phyloP scores from a whole-genome alignment of 805 yeast genomes.

The Jamesozyma rosinii region DNA sequence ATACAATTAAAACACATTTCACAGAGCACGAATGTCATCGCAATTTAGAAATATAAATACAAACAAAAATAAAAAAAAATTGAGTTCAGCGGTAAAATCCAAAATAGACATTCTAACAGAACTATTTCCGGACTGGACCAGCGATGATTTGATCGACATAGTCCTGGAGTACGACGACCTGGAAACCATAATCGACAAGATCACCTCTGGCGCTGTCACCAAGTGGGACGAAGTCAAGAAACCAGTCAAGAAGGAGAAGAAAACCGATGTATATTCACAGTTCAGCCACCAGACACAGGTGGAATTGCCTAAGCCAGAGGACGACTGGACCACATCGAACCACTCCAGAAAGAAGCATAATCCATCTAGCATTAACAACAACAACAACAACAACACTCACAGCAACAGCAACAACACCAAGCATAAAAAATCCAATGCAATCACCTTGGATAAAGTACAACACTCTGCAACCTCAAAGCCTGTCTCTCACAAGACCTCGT shows the following conservation, averaged over 20 bases:
- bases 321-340: constrained; percentile 2
- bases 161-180: constrained; percentile 69
- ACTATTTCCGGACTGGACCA: constrained; percentile 90
- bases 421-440: constrained; percentile 2
- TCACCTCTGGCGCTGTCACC: constrained; percentile 79
- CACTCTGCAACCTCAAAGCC: constrained; percentile 16
- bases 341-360: constrained; percentile 9
- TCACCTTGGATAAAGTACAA: constrained; percentile 13
- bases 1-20: neutral
- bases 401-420: constrained; percentile 2
- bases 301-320: constrained; percentile 7
- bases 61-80: constrained; percentile 6
- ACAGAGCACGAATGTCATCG: constrained; percentile 1
- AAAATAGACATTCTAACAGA: constrained; percentile 56
- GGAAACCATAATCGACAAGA: constrained; percentile 73
- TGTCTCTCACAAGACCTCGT: constrained; percentile 24
- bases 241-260: constrained; percentile 47
- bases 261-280: constrained; percentile 15
- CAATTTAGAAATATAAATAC: constrained; percentile 3
- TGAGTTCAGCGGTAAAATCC: constrained; percentile 26
- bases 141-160: constrained; percentile 68
- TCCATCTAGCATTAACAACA: neutral
- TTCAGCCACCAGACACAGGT: neutral
- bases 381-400: neutral
- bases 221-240: constrained; percentile 90